Evolutionary conservation across 2,329 filamentous ascomycete genomes (phyloP).

Genomic region (Teratosphaeria zuluensis): DNA sequence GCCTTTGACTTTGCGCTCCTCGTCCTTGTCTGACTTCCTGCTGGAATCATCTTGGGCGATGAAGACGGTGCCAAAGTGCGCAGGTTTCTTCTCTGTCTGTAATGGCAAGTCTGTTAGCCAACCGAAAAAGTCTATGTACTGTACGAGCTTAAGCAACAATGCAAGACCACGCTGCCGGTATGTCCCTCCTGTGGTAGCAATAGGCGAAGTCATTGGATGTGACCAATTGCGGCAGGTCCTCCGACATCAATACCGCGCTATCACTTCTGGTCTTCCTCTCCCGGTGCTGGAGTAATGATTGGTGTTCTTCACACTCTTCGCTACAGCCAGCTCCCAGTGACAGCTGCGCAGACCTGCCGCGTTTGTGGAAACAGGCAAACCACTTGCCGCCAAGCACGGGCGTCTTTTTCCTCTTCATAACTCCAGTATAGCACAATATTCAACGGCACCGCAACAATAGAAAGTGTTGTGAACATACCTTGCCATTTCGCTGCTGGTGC

Average conservation of each 20-base stretch:
- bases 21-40: slow-evolving; percentile 48
- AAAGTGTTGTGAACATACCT: slow-evolving; percentile 4
- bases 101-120: slow-evolving; percentile 1
- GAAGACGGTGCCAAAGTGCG: slow-evolving; percentile 58
- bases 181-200: neutral
- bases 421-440: neutral
- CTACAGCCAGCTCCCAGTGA: neutral
- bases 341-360: neutral
- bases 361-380: neutral
- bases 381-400: neutral
- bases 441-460: neutral
- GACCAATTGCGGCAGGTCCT: neutral
- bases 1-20: slow-evolving; percentile 46
- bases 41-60: slow-evolving; percentile 42
- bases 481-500: slow-evolving; percentile 8
- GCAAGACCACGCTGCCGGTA: neutral
- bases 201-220: neutral
- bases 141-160: neutral
- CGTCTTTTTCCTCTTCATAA: neutral
- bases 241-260: neutral
- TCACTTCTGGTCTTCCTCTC: neutral
- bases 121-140: neutral
- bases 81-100: slow-evolving; percentile 40
- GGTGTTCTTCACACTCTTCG: neutral
- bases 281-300: neutral